phyloP scores from a whole-genome alignment of 208 protist species.

The Wallacemonas sp. region DNA sequence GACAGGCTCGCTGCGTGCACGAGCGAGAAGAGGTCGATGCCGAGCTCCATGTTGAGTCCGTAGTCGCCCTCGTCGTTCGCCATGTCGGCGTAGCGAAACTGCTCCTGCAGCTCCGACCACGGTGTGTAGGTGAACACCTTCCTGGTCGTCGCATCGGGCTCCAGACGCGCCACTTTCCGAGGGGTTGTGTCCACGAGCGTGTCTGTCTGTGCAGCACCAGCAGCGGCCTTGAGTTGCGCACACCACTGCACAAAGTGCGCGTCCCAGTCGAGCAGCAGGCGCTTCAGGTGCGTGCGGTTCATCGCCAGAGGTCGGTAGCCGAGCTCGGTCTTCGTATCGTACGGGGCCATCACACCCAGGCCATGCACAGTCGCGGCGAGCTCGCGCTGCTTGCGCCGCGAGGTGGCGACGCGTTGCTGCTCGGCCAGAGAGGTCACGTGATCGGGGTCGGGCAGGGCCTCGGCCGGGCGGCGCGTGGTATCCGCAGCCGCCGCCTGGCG shows the following conservation, averaged over 20 bases:
- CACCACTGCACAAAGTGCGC: constrained; percentile 11
- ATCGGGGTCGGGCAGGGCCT: background rate
- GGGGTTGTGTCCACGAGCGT: background rate
- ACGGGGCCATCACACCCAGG: constrained; percentile 40
- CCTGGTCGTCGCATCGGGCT: background rate
- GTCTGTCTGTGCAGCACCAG: too few relatives aligned
- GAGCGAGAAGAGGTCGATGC: constrained; percentile 29
- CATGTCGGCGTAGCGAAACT: constrained; percentile 48
- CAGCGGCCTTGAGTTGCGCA: background rate
- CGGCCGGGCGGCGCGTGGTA: background rate
- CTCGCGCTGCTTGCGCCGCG: constrained; percentile 2
- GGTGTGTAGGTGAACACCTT: constrained; percentile 14
- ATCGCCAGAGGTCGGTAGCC: constrained; percentile 43
- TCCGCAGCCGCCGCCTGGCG: background rate
- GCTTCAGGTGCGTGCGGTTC: constrained; percentile 15
- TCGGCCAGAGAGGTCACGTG: background rate
- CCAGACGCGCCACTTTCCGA: background rate
- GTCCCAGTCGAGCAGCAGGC: constrained; percentile 27
- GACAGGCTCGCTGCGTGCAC: constrained; percentile 6
- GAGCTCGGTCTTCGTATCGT: constrained; percentile 34
- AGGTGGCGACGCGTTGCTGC: background rate
- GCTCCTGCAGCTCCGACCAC: constrained; percentile 25
- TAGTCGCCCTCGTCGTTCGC: constrained; percentile 63
- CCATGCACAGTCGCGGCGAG: constrained; percentile 26
- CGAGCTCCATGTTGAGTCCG: constrained; percentile 46